Evolutionary conservation across 345 rosid genomes (phyloP), one percentile per base, ranked within the genome.

Genomic region (Viola odorata): DNA sequence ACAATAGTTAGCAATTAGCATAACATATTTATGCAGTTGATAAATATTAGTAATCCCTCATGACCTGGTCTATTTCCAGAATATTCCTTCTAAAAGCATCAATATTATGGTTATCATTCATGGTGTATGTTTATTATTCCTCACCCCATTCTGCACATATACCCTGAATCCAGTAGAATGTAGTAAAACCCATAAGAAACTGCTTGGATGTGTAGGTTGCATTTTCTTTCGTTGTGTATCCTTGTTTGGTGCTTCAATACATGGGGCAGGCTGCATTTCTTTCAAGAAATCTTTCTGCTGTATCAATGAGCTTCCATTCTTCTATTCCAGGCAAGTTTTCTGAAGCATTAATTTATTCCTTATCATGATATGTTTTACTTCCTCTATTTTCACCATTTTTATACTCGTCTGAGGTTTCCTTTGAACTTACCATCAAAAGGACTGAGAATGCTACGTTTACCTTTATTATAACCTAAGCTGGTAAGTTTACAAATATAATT

Each of bases 231-330:
- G 72, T 88, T 45, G 84, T 84, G 50, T 94, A 88, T 77, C 99
- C 99, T 12, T 90, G 96, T 74, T 78, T 94, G 54, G 94, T 94
- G 79, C 90, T 94, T 73, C 99, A 94, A 71, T 94, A 94, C 81
- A 84, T 94, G 97, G 99, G 97, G 37, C 96, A 90, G 76, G 95
- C 97, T 45, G 97, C 99, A 44, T 94, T 83, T 81, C 77, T 90
- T 70, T 90, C 97, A 40, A 86, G 82, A 80, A 94, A 94, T 51
- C 71, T 80, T 62, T 77, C 84, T 47, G 78, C 82, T 36, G 69
- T 73, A 58, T 74, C 85, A 41, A 41, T 72, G 61, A 88, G 92
- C 83, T 94, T 94, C 70, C 83, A 82, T 64, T 81, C 85, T 58
- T 90, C 99, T 45, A 78, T 94, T 77, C 99, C 99, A 68, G 95